Evolutionary conservation across 306 rosid species (phyloP), one percentile per base, ranked within the genome.

Genomic region (Cucurbita ficifolia): DNA sequence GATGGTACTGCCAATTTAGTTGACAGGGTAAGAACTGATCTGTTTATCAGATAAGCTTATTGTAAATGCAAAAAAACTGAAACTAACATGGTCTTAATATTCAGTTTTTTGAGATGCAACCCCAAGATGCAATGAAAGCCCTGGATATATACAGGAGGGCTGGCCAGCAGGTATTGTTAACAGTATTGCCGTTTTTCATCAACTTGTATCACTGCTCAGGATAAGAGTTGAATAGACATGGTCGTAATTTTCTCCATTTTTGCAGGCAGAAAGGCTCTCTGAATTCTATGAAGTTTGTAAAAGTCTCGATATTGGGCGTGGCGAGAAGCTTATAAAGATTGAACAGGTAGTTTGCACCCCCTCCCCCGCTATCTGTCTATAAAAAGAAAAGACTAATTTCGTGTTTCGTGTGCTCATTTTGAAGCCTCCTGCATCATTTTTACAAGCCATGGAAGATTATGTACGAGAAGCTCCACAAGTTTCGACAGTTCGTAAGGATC

Each of bases 41-140:
- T 36, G 76, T 38, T 85, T 60, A 43, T 71, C 79, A 59, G 76
- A 75, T 77, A 71, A 67, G 78, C 51, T 71, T 74, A 52, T 77
- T 80, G 54, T 18, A 65, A 72, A 72, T 70, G 79, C 43, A 77
- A 72, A 29, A n/a, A 77, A 79, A 73, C 53, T 82, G 29, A 33
- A 67, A 42, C 79, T 80, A 61, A 76, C 72, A 80, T 29, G 43
- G 79, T 80, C 43, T 52, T 72, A 68, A 72, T 69, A 78, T 76
- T 65, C 96, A 95, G 99, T 91, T 95, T 79, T 95, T 95, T 79
- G 99, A 95, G 92, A 95, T 95, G 99, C 90, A 89, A 81, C 96
- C 89, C 19, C 73, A 76, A 58, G 96, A 91, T 79, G 99, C 99
- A 79, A 1, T 89, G 86, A 89, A 65, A 80, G 96, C 97, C 77